Conservation (phyloP, 1,139 yeast genomes). For the Meyerozyma elateridarum region DNA sequence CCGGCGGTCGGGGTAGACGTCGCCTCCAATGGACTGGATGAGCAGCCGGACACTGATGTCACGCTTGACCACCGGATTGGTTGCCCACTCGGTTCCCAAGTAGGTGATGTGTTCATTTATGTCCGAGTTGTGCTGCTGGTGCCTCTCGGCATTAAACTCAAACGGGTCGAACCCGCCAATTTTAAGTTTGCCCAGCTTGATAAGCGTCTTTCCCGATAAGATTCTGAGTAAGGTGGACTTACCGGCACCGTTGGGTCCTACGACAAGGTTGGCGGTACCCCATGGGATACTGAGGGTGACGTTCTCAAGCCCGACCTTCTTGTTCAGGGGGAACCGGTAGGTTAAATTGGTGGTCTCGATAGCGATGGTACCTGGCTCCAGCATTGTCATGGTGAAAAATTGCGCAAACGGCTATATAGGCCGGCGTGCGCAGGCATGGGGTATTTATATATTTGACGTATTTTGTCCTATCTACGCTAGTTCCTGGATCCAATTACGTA, state of each 20-base stretch:
- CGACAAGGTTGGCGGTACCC: slow-evolving; percentile 69
- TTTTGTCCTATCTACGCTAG: not conserved
- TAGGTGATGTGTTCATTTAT: slow-evolving; percentile 57
- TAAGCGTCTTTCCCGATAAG: slow-evolving; percentile 86
- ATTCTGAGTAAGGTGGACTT: slow-evolving; percentile 82
- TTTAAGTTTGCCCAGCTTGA: slow-evolving; percentile 61
- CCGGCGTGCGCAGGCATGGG: not conserved
- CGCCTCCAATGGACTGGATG: slow-evolving; percentile 81
- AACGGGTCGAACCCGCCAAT: slow-evolving; percentile 89
- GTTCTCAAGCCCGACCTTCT: slow-evolving; percentile 65
- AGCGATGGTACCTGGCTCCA: too few relatives aligned
- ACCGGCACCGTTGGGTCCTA: slow-evolving; percentile 98
- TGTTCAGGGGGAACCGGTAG: slow-evolving; percentile 61
- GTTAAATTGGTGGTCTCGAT: slow-evolving; percentile 63
- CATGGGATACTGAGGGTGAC: slow-evolving; percentile 58
- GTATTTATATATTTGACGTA: not conserved
- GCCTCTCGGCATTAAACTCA: slow-evolving; percentile 48
- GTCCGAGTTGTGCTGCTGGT: slow-evolving; percentile 37
- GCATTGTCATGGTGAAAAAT: too few relatives aligned
- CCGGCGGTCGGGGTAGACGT: slow-evolving; percentile 64
- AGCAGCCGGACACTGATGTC: slow-evolving; percentile 83
- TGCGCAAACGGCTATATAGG: too few relatives aligned
- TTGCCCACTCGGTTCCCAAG: slow-evolving; percentile 97
- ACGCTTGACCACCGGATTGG: slow-evolving; percentile 81
- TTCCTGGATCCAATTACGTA: not conserved